Conservation (phyloP, 345 rosid species). For the Citrus australasica region DNA sequence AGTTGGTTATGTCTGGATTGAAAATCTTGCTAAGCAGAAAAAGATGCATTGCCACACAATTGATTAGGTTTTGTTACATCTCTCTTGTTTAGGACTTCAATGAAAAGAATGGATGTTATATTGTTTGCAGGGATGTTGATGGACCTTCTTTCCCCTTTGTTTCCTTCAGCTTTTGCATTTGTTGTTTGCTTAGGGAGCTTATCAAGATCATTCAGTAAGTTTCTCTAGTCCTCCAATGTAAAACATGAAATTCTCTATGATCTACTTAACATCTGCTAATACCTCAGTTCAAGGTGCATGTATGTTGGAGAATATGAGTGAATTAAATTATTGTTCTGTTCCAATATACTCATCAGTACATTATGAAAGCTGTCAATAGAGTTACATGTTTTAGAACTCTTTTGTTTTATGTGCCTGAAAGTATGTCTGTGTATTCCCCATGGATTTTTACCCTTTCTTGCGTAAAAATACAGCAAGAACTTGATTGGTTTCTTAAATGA, state of each 20-base stretch:
- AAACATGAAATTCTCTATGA: not conserved
- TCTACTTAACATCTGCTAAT: not conserved
- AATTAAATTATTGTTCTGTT: not conserved
- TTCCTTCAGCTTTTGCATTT: constrained; percentile 84
- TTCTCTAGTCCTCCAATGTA: not conserved
- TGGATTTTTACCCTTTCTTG: not conserved
- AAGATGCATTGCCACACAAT: not conserved
- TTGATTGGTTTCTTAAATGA: constrained; percentile 1
- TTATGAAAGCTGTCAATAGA: not conserved
- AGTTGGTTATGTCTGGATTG: not conserved
- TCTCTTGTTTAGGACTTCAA: constrained; percentile 1
- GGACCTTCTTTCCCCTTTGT: constrained; percentile 93
- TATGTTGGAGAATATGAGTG: not conserved
- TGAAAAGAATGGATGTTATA: constrained; percentile 14
- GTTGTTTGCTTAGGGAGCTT: constrained; percentile 93
- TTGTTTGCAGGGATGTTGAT: constrained; percentile 86
- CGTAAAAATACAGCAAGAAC: not conserved
- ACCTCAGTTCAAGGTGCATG: not conserved
- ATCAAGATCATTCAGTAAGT: constrained; percentile 94
- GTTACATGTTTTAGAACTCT: not conserved
- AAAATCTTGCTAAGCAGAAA: not conserved
- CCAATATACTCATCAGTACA: not conserved
- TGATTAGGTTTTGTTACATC: not conserved
- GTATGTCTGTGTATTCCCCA: not conserved
- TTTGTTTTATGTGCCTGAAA: not conserved